A percentile compares a stretch with the other conserved stretches of the same genome.
Conservation (phyloP, 257 asterid genomes). For the Lantana camara region DNA sequence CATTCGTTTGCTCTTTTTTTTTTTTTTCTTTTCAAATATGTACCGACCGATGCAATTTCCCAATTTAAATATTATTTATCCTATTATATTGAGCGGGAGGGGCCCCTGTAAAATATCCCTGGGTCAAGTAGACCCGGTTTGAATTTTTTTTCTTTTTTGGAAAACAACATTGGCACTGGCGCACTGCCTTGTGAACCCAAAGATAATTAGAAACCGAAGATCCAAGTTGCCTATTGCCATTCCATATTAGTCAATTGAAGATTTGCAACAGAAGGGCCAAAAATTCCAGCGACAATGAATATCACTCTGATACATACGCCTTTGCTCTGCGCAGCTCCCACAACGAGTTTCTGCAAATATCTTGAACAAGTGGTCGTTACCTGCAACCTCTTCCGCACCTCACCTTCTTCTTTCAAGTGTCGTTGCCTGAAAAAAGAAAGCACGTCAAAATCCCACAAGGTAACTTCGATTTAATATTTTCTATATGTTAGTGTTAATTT, state of each 20-base stretch:
- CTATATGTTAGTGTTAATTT: too few relatives aligned
- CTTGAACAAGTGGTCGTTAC: not conserved
- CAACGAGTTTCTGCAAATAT: slow-evolving; percentile 1
- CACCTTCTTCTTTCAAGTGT: slow-evolving; percentile 32
- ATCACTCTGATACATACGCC: slow-evolving; percentile 20
- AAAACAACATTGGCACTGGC: too few relatives aligned
- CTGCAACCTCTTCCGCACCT: slow-evolving; percentile 23
- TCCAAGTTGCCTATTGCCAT: not conserved
- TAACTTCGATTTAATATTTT: slow-evolving; percentile 22
- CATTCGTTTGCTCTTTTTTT: too few relatives aligned
- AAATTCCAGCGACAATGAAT: slow-evolving; percentile 25
- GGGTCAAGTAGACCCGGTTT: too few relatives aligned
- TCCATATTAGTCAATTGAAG: not conserved
- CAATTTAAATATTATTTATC: too few relatives aligned
- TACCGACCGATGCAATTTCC: too few relatives aligned
- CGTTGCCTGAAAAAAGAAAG: slow-evolving; percentile 26
- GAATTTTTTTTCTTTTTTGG: too few relatives aligned
- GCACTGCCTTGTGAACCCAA: too few relatives aligned
- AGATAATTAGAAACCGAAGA: not conserved
- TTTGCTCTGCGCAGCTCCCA: slow-evolving; percentile 1
- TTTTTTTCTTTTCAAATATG: too few relatives aligned
- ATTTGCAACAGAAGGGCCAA: not conserved
- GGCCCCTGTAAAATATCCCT: too few relatives aligned
- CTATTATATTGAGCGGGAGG: too few relatives aligned
- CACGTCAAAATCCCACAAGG: slow-evolving; percentile 30